These are phyloP conservation scores for Lathyrus oleraceus DNA, from an alignment of 306 rosid genomes.

Conservation along the genomic window DNA sequence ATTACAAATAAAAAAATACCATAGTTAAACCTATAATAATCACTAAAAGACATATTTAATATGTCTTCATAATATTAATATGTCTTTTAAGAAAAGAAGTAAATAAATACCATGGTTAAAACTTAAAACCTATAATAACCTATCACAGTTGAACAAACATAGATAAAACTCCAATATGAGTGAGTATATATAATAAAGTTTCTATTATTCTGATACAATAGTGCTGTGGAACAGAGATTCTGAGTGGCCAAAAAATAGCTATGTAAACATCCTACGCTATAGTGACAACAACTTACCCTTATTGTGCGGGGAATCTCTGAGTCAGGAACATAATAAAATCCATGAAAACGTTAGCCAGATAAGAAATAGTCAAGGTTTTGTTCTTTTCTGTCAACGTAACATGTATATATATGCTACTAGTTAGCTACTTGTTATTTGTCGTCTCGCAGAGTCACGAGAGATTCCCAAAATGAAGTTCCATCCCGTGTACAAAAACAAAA, in stretches of 20 bases:
- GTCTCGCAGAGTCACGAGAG: constrained; percentile 26
- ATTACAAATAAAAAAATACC: too few species aligned
- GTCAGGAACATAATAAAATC: constrained; percentile 25
- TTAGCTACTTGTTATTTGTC: constrained; percentile 6
- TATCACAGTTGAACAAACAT: too few species aligned
- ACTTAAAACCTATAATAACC: too few species aligned
- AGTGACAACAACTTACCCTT: constrained; percentile 23
- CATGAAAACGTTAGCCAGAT: constrained; percentile 18
- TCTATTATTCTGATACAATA: neutral
- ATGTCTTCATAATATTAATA: too few species aligned
- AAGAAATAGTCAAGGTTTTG: constrained; percentile 15
- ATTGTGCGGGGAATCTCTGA: constrained; percentile 35
- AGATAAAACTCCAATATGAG: too few species aligned
- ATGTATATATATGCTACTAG: neutral
- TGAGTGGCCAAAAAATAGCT: constrained; percentile 3
- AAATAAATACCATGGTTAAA: neutral
- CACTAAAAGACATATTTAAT: too few species aligned
- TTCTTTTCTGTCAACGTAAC: constrained; percentile 12
- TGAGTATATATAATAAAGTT: neutral
- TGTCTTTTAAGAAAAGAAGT: too few species aligned
- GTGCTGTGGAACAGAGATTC: neutral
- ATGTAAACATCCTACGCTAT: neutral
- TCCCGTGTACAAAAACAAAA: neutral
- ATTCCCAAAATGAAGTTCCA: constrained; percentile 20
- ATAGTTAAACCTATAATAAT: too few species aligned